Percentiles rank a stretch among this genome's conserved stretches.
These are phyloP conservation scores for Cyclostephanos tholiformis DNA, from an alignment of 108 stramenopile genomes.

Conservation along the genomic window DNA sequence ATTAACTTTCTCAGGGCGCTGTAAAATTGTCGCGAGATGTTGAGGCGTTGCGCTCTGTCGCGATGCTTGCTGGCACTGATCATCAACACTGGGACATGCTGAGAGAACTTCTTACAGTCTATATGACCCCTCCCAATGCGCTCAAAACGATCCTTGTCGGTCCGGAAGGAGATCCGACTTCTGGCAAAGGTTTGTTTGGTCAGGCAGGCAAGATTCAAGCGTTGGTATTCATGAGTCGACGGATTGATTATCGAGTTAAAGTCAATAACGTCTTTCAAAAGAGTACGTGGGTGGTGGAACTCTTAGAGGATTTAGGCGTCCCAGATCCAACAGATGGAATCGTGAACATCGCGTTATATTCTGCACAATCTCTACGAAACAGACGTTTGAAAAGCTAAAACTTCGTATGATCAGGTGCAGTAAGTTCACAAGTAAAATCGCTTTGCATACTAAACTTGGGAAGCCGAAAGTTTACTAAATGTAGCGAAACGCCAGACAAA, in stretches of 20 bases:
- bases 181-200: conserved; percentile 80
- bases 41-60: conserved; percentile 78
- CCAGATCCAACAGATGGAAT: conserved; percentile 73
- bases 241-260: conserved; percentile 80
- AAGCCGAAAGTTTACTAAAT: too few relatives aligned
- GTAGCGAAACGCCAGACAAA: too few relatives aligned
- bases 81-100: conserved; percentile 85
- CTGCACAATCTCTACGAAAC: conserved; percentile 46
- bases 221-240: conserved; percentile 83
- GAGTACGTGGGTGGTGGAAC: conserved; percentile 71
- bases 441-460: too few relatives aligned
- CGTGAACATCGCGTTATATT: conserved; percentile 63
- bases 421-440: neutral
- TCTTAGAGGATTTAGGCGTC: conserved; percentile 72
- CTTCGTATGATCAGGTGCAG: neutral
- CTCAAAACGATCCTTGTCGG: conserved; percentile 84
- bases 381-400: conserved; percentile 32
- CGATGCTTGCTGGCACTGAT: conserved; percentile 80
- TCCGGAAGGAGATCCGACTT: conserved; percentile 78
- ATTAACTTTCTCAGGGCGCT: conserved; percentile 52
- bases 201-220: conserved; percentile 76
- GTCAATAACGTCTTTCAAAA: conserved; percentile 66
- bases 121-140: conserved; percentile 87
- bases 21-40: conserved; percentile 83
- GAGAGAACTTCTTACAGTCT: conserved; percentile 77